These are phyloP conservation scores for Chloris gayana DNA, from an alignment of 176 grass and related monocot genomes.

Conservation along the genomic window DNA sequence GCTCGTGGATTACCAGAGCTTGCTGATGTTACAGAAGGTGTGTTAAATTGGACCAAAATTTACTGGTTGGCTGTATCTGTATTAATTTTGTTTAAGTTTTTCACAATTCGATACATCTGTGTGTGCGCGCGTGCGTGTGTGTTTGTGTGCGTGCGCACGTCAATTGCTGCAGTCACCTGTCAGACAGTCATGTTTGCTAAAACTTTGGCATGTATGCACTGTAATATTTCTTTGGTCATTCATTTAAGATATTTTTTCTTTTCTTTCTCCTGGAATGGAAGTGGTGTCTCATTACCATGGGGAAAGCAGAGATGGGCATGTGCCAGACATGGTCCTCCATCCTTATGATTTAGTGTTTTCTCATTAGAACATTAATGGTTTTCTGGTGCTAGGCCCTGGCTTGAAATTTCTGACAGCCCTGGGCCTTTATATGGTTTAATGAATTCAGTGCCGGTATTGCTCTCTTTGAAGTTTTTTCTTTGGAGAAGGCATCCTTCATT, in stretches of 20 bases:
- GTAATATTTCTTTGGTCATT: not conserved
- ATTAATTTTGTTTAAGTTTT: conserved; percentile 8
- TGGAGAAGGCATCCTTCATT: not conserved
- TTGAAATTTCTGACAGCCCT: not conserved
- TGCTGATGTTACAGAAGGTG: conserved; percentile 53
- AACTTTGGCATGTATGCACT: not conserved
- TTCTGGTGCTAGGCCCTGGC: not conserved
- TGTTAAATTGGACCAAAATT: conserved; percentile 15
- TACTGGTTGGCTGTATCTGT: not conserved
- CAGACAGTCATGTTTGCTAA: not conserved
- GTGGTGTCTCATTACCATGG: not conserved
- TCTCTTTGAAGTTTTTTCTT: not conserved
- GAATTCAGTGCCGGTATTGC: not conserved
- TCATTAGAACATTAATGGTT: not conserved
- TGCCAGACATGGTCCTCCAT: not conserved
- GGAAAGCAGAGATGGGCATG: not conserved
- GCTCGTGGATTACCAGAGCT: conserved; percentile 30
- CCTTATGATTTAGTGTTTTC: conserved; percentile 1
- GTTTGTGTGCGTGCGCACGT: too few relatives aligned
- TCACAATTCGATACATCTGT: not conserved
- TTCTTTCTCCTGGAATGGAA: not conserved
- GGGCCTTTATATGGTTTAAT: not conserved
- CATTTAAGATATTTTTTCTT: not conserved
- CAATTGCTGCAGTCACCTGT: not conserved
- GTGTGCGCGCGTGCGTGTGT: too few relatives aligned